phyloP scores from a whole-genome alignment of 2,329 filamentous ascomycete genomes.

The Helminthosporium solani region DNA sequence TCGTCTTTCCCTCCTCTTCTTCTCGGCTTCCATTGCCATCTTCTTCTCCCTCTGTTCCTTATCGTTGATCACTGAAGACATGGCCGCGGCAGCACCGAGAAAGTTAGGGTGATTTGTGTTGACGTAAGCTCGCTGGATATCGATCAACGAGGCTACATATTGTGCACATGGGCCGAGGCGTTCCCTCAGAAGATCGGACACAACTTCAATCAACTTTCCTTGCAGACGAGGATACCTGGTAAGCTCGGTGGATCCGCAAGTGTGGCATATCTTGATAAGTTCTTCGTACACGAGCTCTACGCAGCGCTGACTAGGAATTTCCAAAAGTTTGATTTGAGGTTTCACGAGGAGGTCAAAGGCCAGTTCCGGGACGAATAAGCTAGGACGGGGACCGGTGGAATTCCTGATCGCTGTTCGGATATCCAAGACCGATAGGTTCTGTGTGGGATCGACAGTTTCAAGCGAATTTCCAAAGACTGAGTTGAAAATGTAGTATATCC shows the following conservation, averaged over 20 bases:
- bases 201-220: conserved; percentile 95
- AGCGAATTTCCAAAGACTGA: conserved; percentile 96
- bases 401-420: conserved; percentile 97
- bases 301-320: conserved; percentile 91
- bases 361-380: conserved; percentile 94
- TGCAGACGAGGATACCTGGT: conserved; percentile 89
- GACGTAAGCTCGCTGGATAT: conserved; percentile 97
- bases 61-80: conserved; percentile 93
- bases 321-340: conserved; percentile 95
- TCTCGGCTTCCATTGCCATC: conserved; percentile 75
- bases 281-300: conserved; percentile 98
- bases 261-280: conserved; percentile 98
- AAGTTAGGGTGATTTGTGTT: conserved; percentile 99
- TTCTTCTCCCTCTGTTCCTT: conserved; percentile 94
- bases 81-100: conserved; percentile 90
- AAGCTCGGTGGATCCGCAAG: conserved; percentile 92
- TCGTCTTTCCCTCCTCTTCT: conserved; percentile 79
- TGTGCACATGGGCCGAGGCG: conserved; percentile 82
- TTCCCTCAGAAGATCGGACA: conserved; percentile 92
- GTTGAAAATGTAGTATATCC: conserved; percentile 99
- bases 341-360: conserved; percentile 97
- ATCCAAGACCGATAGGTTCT: conserved; percentile 89
- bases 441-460: conserved; percentile 93
- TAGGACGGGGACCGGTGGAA: conserved; percentile 92
- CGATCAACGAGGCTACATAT: conserved; percentile 95